phyloP scores from a whole-genome alignment of 2,329 filamentous ascomycete species.

The Didymella arachidicola region DNA sequence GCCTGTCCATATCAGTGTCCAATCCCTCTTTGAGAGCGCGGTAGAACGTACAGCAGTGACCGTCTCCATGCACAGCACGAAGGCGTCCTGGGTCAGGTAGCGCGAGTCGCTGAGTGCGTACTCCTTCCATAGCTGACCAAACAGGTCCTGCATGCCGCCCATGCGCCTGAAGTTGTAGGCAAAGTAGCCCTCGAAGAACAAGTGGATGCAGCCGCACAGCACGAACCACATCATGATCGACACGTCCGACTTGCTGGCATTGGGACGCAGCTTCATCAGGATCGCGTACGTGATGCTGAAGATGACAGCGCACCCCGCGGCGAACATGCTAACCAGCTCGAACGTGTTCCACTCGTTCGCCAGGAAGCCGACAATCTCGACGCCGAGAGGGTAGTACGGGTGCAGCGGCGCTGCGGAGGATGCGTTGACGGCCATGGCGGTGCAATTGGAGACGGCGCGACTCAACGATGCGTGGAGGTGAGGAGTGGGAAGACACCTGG shows the following conservation, averaged over 20 bases:
- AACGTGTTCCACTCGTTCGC: slow-evolving; percentile 70
- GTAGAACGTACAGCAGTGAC: slow-evolving; percentile 72
- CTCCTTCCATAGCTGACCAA: slow-evolving; percentile 92
- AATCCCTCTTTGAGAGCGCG: background rate
- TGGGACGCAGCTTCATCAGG: slow-evolving; percentile 62
- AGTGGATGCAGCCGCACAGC: slow-evolving; percentile 76
- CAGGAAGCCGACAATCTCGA: slow-evolving; percentile 68
- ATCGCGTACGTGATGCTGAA: slow-evolving; percentile 65
- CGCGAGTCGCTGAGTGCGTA: slow-evolving; percentile 87
- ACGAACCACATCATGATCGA: slow-evolving; percentile 76
- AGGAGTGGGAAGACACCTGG: slow-evolving; percentile 1
- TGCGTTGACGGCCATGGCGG: slow-evolving; percentile 22
- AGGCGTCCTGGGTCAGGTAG: slow-evolving; percentile 78
- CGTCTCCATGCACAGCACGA: slow-evolving; percentile 86
- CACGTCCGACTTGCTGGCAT: slow-evolving; percentile 63
- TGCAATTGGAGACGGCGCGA: slow-evolving; percentile 22
- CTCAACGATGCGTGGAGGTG: slow-evolving; percentile 4
- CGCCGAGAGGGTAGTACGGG: slow-evolving; percentile 75
- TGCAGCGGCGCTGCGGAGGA: slow-evolving; percentile 53
- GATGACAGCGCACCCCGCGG: slow-evolving; percentile 63
- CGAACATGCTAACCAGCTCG: slow-evolving; percentile 67
- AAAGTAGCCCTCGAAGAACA: slow-evolving; percentile 88
- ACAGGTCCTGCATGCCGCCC: slow-evolving; percentile 72
- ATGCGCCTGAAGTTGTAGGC: slow-evolving; percentile 72
- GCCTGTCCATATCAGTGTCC: slow-evolving; percentile 48